Conservation (phyloP, 768 basidiomycete genomes). For the Dioszegia crocea region DNA sequence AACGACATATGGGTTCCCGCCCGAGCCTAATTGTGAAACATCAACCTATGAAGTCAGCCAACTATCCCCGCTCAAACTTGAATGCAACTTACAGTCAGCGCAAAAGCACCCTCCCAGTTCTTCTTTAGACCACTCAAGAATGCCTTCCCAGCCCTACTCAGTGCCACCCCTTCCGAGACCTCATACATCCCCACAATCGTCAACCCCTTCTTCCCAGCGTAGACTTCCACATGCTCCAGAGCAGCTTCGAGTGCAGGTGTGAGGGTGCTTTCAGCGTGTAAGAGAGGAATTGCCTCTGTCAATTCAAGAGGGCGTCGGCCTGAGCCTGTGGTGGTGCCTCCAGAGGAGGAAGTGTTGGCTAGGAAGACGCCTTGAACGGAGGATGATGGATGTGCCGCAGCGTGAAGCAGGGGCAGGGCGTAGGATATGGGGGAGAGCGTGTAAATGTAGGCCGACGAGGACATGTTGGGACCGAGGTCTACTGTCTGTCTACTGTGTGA, state of each 20-base stretch:
- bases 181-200: conserved; percentile 30
- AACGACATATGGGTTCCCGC: conserved; percentile 6
- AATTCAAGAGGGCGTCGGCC: background rate
- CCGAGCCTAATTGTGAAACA: background rate
- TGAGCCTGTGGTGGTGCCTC: conserved; percentile 6
- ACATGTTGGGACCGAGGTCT: background rate
- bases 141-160: conserved; percentile 9
- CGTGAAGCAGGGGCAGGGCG: conserved; percentile 32
- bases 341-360: background rate
- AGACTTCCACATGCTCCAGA: conserved; percentile 20
- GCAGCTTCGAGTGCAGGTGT: conserved; percentile 25
- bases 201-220: conserved; percentile 16
- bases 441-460: background rate
- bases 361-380: conserved; percentile 34
- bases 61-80: background rate
- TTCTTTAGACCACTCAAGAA: conserved; percentile 14
- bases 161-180: conserved; percentile 7
- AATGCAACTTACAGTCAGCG: conserved; percentile 19
- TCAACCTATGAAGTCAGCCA: background rate
- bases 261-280: conserved; percentile 26
- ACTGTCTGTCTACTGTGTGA: no score
- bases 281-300: conserved; percentile 21
- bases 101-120: conserved; percentile 15
- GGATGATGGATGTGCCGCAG: conserved; percentile 28
- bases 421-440: conserved; percentile 19